Evolutionary conservation across 2,329 filamentous ascomycete species (phyloP).

Genomic region (Ceratocystis ficicola): DNA sequence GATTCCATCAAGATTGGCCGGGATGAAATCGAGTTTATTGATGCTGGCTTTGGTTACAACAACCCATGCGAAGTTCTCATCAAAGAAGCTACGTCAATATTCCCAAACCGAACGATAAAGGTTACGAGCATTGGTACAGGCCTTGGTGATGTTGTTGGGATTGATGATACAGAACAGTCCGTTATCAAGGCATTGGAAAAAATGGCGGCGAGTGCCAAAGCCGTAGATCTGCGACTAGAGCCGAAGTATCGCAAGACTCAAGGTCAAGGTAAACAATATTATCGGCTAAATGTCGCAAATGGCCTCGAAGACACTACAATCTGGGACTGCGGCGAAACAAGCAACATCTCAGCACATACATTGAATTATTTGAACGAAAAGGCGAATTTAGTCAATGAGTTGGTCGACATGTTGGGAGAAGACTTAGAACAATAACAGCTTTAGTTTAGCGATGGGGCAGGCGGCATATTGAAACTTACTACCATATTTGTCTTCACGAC

Average conservation of each 20-base stretch:
- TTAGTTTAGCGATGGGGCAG: too few species aligned
- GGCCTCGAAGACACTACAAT: conserved; percentile 26
- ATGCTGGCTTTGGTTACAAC: conserved; percentile 28
- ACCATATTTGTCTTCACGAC: too few species aligned
- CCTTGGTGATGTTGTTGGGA: conserved; percentile 23
- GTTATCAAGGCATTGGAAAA: not conserved
- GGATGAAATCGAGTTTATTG: conserved; percentile 27
- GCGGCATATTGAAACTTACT: too few species aligned
- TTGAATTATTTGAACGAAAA: conserved; percentile 23
- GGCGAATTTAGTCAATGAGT: accelerated
- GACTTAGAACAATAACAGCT: too few species aligned
- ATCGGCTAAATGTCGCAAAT: conserved; percentile 26
- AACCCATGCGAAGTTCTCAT: conserved; percentile 29
- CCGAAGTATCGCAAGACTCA: conserved; percentile 22
- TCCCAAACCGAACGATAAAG: conserved; percentile 23
- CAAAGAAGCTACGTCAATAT: conserved; percentile 26
- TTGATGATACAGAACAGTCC: conserved; percentile 21
- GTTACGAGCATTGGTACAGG: conserved; percentile 28
- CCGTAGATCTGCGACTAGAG: not conserved
- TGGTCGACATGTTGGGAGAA: not conserved
- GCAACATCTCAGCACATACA: conserved; percentile 24
- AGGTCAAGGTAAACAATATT: conserved; percentile 22
- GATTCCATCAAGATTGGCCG: conserved; percentile 27
- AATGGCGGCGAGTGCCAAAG: not conserved
- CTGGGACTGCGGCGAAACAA: conserved; percentile 26